These are phyloP conservation scores for Lepidium aucheri DNA, from an alignment of 345 rosid genomes.

Conservation along the genomic window DNA sequence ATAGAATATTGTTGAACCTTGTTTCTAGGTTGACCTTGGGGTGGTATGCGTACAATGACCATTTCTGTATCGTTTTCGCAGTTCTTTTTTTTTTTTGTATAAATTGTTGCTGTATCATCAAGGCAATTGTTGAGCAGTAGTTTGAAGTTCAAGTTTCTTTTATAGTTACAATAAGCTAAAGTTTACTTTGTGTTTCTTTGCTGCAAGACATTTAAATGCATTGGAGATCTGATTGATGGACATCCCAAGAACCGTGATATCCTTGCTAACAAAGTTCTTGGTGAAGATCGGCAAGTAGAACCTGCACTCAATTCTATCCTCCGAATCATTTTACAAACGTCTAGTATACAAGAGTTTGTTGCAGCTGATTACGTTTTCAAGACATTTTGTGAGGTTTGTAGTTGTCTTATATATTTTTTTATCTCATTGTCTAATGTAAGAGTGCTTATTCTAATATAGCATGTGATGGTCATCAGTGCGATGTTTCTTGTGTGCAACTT, in stretches of 20 bases:
- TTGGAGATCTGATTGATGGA: constrained; percentile 70
- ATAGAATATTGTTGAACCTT: constrained; percentile 1
- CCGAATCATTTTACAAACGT: constrained; percentile 75
- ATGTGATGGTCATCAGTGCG: background rate
- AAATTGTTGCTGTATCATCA: background rate
- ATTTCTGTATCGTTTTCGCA: background rate
- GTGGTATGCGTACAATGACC: background rate
- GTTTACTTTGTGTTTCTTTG: constrained; percentile 14
- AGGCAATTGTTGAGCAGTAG: constrained; percentile 5
- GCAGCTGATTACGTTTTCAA: constrained; percentile 88
- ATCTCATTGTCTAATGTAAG: background rate
- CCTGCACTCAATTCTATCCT: constrained; percentile 92
- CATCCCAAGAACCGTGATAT: constrained; percentile 72
- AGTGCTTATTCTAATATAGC: background rate
- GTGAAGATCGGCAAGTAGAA: constrained; percentile 83
- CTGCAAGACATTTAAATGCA: constrained; percentile 73
- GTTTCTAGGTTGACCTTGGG: constrained; percentile 6
- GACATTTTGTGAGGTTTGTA: constrained; percentile 82
- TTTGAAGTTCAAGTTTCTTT: background rate
- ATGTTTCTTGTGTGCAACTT: constrained; percentile 14
- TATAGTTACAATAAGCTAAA: background rate
- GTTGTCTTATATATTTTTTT: constrained; percentile 8
- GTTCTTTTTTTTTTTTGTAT: background rate
- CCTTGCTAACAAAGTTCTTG: constrained; percentile 86
- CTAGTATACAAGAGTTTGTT: constrained; percentile 81